Evolutionary conservation across 2,329 filamentous ascomycete species (phyloP).

Genomic region (Decorospora gaudefroyi): DNA sequence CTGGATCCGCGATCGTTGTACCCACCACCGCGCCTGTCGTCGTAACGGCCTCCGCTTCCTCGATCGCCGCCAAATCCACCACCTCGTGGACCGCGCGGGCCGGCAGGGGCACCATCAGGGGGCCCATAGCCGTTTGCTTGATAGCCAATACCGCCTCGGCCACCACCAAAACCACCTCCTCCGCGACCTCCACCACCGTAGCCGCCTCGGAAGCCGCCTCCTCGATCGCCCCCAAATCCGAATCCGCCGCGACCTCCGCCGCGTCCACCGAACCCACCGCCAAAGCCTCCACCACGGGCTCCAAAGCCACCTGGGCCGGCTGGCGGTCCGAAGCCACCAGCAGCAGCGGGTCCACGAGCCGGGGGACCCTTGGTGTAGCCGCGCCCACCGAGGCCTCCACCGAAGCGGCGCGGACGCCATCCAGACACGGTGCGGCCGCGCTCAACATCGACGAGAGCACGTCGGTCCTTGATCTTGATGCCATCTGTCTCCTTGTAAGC

Average conservation of each 20-base stretch:
- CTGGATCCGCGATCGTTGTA: slow-evolving; percentile 54
- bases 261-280: slow-evolving; percentile 53
- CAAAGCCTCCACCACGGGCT: slow-evolving; percentile 59
- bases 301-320: slow-evolving; percentile 57
- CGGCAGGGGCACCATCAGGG: slow-evolving; percentile 56
- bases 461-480: slow-evolving; percentile 87
- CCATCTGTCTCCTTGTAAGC: slow-evolving; percentile 88
- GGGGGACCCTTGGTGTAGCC: slow-evolving; percentile 85
- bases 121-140: slow-evolving; percentile 50
- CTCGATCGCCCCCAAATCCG: slow-evolving; percentile 55
- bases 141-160: slow-evolving; percentile 54
- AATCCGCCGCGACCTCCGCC: slow-evolving; percentile 56
- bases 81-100: slow-evolving; percentile 51
- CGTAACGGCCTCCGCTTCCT: slow-evolving; percentile 30
- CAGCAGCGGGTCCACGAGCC: slow-evolving; percentile 71
- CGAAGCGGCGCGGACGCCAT: slow-evolving; percentile 90
- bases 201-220: slow-evolving; percentile 51
- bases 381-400: slow-evolving; percentile 88
- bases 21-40: slow-evolving; percentile 23
- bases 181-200: slow-evolving; percentile 52
- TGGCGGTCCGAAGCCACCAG: slow-evolving; percentile 61
- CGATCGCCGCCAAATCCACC: slow-evolving; percentile 47
- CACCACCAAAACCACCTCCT: slow-evolving; percentile 40
- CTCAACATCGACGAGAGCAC: slow-evolving; percentile 94
- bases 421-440: slow-evolving; percentile 90